Evolutionary conservation across 78 protist genomes (phyloP).

Genomic region (Polysphondylium violaceum): DNA sequence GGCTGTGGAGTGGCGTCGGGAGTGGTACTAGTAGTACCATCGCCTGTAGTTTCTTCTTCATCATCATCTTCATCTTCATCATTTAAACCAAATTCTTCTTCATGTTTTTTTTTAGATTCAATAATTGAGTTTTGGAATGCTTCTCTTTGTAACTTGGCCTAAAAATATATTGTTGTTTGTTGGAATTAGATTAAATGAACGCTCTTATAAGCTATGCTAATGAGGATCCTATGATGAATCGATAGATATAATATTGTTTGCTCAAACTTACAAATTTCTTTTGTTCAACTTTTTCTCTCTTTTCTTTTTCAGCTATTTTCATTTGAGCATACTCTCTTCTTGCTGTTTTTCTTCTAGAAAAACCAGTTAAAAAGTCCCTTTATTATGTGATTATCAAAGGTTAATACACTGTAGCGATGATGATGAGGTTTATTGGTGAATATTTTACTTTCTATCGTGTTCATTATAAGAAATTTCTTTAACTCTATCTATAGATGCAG

Average conservation of each 20-base stretch:
- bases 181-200: too few relatives aligned
- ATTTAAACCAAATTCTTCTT: slow-evolving; percentile 1
- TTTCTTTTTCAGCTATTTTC: slow-evolving; percentile 37
- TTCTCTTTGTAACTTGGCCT: slow-evolving; percentile 48
- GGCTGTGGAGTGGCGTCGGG: neutral
- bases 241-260: too few relatives aligned
- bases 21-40: neutral
- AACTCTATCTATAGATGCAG: slow-evolving; percentile 1
- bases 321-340: slow-evolving; percentile 68
- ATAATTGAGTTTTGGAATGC: slow-evolving; percentile 54
- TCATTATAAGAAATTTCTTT: slow-evolving; percentile 58
- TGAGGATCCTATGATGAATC: too few relatives aligned
- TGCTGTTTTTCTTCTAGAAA: slow-evolving; percentile 62
- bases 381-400: too few relatives aligned
- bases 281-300: slow-evolving; percentile 54
- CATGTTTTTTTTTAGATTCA: slow-evolving; percentile 13
- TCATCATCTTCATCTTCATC: slow-evolving; percentile 33
- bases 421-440: too few relatives aligned
- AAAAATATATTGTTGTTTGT: too few relatives aligned
- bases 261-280: slow-evolving; percentile 24
- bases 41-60: slow-evolving; percentile 11
- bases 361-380: slow-evolving; percentile 71
- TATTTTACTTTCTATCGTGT: slow-evolving; percentile 70
- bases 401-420: too few relatives aligned
- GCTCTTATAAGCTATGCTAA: too few relatives aligned